Percentiles rank a stretch among this genome's conserved stretches.
Conservation (phyloP, 139 green algal genomes). For the Eudorina sp. region DNA sequence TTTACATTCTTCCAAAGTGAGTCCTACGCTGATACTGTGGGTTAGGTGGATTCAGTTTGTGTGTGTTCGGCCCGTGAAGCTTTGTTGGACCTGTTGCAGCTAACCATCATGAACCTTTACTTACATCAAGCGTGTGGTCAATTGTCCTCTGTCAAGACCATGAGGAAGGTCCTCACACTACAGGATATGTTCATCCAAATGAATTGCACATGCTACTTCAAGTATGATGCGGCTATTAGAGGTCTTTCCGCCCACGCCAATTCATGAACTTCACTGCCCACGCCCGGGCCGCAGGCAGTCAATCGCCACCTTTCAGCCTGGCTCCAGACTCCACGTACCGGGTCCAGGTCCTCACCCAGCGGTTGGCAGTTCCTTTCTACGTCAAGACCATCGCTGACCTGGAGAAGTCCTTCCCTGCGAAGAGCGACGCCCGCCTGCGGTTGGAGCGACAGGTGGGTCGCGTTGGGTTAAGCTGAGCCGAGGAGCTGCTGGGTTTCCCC, state of each 20-base stretch:
- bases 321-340: constrained; percentile 32
- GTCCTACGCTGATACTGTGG: not conserved
- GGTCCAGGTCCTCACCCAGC: constrained; percentile 43
- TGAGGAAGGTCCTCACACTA: too few species aligned
- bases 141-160: too few species aligned
- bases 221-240: too few species aligned
- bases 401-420: constrained; percentile 41
- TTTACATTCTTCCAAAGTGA: constrained; percentile 58
- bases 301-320: constrained; percentile 53
- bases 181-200: too few species aligned
- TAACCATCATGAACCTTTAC: too few species aligned
- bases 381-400: constrained; percentile 55
- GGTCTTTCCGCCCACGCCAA: too few species aligned
- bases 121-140: too few species aligned
- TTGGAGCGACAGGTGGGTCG: constrained; percentile 68
- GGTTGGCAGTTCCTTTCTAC: constrained; percentile 53
- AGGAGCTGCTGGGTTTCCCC: too few species aligned
- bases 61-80: not conserved
- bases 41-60: not conserved
- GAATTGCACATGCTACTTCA: too few species aligned
- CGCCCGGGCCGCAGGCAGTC: constrained; percentile 17
- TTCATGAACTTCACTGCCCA: too few species aligned
- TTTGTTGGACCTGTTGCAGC: not conserved
- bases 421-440: constrained; percentile 15
- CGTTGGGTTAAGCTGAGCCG: too few species aligned